Evolutionary conservation across 169 alveolate genomes (phyloP).

Genomic region (Plasmodium inui): DNA sequence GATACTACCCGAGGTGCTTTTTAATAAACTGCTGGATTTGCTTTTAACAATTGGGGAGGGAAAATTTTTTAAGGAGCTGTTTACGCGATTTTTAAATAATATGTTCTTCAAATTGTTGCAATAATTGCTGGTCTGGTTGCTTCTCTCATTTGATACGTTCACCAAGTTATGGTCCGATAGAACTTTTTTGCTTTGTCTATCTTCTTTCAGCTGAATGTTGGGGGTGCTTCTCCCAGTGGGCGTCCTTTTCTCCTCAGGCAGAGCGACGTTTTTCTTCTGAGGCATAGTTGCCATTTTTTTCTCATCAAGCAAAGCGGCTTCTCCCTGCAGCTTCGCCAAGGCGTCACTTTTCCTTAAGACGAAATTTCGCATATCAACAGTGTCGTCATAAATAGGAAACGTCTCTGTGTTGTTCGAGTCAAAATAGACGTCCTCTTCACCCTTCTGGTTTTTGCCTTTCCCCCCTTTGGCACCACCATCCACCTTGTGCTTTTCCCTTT

Average conservation of each 20-base stretch:
- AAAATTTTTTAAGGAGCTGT: not conserved
- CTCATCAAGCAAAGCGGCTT: too few species aligned
- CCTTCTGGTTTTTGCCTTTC: not conserved
- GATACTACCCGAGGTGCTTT: not conserved
- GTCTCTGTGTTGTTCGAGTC: not conserved
- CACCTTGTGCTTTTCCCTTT: not conserved
- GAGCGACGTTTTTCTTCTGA: too few species aligned
- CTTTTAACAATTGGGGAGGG: not conserved
- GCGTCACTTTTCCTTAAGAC: not conserved
- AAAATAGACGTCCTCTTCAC: not conserved
- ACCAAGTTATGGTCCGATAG: not conserved
- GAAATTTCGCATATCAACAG: not conserved
- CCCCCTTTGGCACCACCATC: not conserved
- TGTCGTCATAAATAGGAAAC: not conserved
- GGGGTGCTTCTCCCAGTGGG: not conserved
- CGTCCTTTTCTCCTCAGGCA: not conserved
- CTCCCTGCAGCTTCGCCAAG: not conserved
- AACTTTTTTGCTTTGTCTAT: not conserved
- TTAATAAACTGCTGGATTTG: not conserved
- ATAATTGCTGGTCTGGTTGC: not conserved
- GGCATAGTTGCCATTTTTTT: too few species aligned
- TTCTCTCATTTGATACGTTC: not conserved
- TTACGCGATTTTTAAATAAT: slow-evolving; percentile 1
- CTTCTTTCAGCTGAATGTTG: not conserved
- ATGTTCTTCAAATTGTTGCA: slow-evolving; percentile 9